Conservation (phyloP, 2,329 filamentous ascomycete genomes). For the Aureobasidium sp. region DNA sequence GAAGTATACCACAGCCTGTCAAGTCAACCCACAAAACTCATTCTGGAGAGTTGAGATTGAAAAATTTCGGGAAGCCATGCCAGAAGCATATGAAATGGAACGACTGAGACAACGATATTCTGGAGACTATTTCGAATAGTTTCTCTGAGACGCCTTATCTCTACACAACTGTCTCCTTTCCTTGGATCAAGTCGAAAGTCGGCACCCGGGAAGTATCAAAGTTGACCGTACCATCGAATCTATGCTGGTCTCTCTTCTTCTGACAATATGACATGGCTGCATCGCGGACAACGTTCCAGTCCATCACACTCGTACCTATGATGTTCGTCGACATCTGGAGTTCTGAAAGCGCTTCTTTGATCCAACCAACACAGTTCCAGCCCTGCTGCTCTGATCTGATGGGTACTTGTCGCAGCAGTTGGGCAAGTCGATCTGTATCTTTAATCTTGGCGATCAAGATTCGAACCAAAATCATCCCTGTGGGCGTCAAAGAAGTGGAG, state of each 20-base stretch:
- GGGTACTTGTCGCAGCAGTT: not conserved
- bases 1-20: slow-evolving; percentile 36
- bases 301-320: not conserved
- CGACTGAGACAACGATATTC: slow-evolving; percentile 25
- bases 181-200: not conserved
- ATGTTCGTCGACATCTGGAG: not conserved
- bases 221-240: not conserved
- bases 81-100: slow-evolving; percentile 38
- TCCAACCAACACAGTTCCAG: not conserved
- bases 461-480: not conserved
- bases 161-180: not conserved
- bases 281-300: not conserved
- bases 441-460: not conserved
- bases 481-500: not conserved
- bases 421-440: not conserved
- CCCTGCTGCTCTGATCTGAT: not conserved
- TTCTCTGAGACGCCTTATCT: not conserved
- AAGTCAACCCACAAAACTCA: slow-evolving; percentile 36
- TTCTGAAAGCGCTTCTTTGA: not conserved
- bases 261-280: slow-evolving; percentile 1
- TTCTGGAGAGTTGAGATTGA: slow-evolving; percentile 30
- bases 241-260: not conserved
- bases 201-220: not conserved
- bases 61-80: slow-evolving; percentile 34
- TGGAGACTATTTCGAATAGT: not conserved